Evolutionary conservation across 495 filamentous ascomycete genomes (phyloP), one percentile per base, ranked within the genome.

Genomic region (Neurospora sp.): DNA sequence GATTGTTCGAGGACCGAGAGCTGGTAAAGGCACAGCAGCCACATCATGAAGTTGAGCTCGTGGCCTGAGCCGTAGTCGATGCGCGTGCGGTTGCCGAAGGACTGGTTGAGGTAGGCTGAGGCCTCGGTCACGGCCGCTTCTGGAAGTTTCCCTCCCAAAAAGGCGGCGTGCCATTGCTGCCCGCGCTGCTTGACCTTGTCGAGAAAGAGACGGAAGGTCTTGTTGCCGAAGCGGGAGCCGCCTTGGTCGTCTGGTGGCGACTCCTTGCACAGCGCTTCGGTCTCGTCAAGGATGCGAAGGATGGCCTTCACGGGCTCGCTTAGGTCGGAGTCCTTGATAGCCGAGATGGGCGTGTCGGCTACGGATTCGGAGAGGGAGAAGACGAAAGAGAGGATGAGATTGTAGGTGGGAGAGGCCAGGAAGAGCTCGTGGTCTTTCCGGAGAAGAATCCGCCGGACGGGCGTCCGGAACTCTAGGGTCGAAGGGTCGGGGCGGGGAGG

Each of bases 1-100:
- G 85, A 78, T 9, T 76, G 74, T 3, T 86, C 82, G 36, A 98
- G 80, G 34, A 94, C 80, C 9, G 83, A 83, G n/a, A 97, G 87
- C 76, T 94, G 93, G 76, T 93, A 91, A 9, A 99, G 90, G 78
- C 92, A 97, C 19, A 99, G 87, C 42, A 98, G 85, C 93, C 94
- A 98, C 81, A 97, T 90, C 79, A 95, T 86, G 81, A 98, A 97
- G 81, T 99, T 97, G 69, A 99, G 87, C 82, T 99, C 96, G 80
- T 99, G 96, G 9, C 96, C 96, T 0, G 93, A 96, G 75, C 96
- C 96, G 82, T 99, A 99, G 83, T 99, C 96, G 75, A 99, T 93
- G n/a, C 96, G 89, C 38, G 89, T 87, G 69, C 90, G 86, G 79
- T 96, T 97, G 69, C 96, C 96, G 69, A 97, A 92, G 1, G 91